A percentile compares a stretch with the other conserved stretches of the same genome.
These are phyloP conservation scores for Thecaphora thlaspeos DNA, from an alignment of 1,284 basidiomycete genomes.

Conservation along the genomic window DNA sequence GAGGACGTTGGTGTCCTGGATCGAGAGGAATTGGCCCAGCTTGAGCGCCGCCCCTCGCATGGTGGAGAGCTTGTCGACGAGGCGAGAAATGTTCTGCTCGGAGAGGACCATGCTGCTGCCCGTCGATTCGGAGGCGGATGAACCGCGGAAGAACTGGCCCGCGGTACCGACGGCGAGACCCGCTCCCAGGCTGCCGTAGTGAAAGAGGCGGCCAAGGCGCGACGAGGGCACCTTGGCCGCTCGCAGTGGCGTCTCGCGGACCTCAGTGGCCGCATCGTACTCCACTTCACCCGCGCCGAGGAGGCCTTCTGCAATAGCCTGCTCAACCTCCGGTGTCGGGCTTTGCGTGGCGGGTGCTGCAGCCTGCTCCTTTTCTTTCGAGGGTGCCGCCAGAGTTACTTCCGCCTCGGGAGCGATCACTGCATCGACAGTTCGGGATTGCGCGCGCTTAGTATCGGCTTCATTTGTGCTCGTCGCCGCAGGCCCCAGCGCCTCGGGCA, in stretches of 20 bases:
- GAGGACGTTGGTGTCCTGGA: slow-evolving; percentile 70
- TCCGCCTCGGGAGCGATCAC: no score
- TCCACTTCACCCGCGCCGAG: slow-evolving; percentile 18
- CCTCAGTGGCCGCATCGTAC: slow-evolving; percentile 49
- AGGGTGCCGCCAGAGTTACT: no score
- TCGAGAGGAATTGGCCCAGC: slow-evolving; percentile 94
- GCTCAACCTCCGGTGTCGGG: no score
- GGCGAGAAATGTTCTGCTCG: slow-evolving; percentile 74
- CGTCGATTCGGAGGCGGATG: slow-evolving; percentile 5
- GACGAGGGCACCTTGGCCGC: slow-evolving; percentile 55
- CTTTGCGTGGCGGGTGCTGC: no score
- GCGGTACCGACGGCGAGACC: slow-evolving; percentile 55
- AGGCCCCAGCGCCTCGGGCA: no score
- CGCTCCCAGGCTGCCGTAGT: slow-evolving; percentile 54
- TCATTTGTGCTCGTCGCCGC: no score
- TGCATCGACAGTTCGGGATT: no score
- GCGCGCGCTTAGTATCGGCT: no score
- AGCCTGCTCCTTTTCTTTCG: no score
- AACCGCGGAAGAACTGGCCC: slow-evolving; percentile 35
- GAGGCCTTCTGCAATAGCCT: background rate
- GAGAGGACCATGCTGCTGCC: slow-evolving; percentile 35
- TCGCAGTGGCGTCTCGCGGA: slow-evolving; percentile 38
- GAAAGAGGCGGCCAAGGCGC: slow-evolving; percentile 52
- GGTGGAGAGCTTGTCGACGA: slow-evolving; percentile 85
- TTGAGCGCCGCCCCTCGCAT: slow-evolving; percentile 98